Evolutionary conservation across 2,329 filamentous ascomycete genomes (phyloP).

Genomic region (Fusarium sp.): DNA sequence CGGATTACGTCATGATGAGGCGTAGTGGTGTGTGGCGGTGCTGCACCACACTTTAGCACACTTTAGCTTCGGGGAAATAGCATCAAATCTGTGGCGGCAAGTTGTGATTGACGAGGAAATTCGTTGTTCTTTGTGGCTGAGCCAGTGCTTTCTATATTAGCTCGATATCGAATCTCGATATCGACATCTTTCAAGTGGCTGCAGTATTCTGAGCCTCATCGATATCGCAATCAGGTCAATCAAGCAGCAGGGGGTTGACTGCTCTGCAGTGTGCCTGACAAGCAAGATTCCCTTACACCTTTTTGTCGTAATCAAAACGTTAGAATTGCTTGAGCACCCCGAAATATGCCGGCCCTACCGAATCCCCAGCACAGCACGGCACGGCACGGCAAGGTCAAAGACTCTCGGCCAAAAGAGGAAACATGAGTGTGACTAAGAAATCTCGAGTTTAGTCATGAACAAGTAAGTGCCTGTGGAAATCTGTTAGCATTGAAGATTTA

Average conservation of each 20-base stretch:
- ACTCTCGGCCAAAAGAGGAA: slow-evolving; percentile 18
- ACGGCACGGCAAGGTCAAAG: slow-evolving; percentile 13
- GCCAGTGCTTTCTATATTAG: slow-evolving; percentile 3
- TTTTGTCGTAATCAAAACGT: slow-evolving; percentile 28
- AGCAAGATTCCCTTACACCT: slow-evolving; percentile 29
- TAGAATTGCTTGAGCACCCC: slow-evolving; percentile 11
- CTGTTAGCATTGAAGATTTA: slow-evolving; percentile 3
- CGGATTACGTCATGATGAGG: slow-evolving; percentile 34
- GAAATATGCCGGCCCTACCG: slow-evolving; percentile 38
- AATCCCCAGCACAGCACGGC: slow-evolving; percentile 7
- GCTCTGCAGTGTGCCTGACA: slow-evolving; percentile 6
- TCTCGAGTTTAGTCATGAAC: slow-evolving; percentile 8
- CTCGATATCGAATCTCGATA: slow-evolving; percentile 25
- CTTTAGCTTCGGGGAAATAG: slow-evolving; percentile 11
- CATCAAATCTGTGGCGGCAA: slow-evolving; percentile 18
- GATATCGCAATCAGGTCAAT: slow-evolving; percentile 8
- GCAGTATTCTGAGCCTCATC: slow-evolving; percentile 14
- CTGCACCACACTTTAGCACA: slow-evolving; percentile 31
- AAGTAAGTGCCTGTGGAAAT: slow-evolving; percentile 8
- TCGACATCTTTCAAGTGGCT: neutral
- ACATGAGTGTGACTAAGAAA: slow-evolving; percentile 13
- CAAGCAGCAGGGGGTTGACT: neutral
- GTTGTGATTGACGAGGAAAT: slow-evolving; percentile 6
- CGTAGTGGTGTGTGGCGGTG: slow-evolving; percentile 23
- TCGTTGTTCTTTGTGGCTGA: slow-evolving; percentile 32